These are phyloP conservation scores for Colletotrichum paranaense DNA, from an alignment of 2,329 filamentous ascomycete genomes.

Conservation along the genomic window DNA sequence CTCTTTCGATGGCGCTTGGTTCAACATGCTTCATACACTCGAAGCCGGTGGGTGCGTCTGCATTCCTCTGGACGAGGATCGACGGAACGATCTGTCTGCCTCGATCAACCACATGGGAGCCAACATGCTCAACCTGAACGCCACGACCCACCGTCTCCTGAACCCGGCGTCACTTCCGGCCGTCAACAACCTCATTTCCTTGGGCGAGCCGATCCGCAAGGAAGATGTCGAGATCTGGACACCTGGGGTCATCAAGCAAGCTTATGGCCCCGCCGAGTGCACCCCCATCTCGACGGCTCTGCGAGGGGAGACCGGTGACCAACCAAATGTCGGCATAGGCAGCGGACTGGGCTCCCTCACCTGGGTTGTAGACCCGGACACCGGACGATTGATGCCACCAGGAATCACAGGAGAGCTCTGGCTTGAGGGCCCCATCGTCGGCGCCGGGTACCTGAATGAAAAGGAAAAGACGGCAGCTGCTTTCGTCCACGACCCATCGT, in stretches of 20 bases:
- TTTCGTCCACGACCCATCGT: not conserved
- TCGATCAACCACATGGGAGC: not conserved
- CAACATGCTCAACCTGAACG: not conserved
- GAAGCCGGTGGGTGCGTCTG: constrained; percentile 4
- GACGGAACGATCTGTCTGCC: not conserved
- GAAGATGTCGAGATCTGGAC: not conserved
- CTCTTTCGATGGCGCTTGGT: constrained; percentile 30
- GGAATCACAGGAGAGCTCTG: constrained; percentile 45
- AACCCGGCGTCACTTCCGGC: not conserved
- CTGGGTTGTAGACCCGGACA: not conserved
- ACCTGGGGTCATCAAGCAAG: constrained; percentile 22
- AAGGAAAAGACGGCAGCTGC: not conserved
- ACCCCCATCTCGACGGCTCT: constrained; percentile 5
- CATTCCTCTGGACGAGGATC: constrained; percentile 39
- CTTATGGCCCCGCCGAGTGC: constrained; percentile 39
- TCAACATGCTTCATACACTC: constrained; percentile 14
- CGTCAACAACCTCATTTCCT: not conserved
- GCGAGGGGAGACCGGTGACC: not conserved
- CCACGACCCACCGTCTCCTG: not conserved
- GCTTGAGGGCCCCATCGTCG: constrained; percentile 59
- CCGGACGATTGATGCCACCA: not conserved
- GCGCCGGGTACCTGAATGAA: constrained; percentile 56
- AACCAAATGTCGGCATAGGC: not conserved
- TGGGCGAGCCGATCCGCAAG: not conserved
- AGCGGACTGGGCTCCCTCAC: not conserved